Evolutionary conservation across 148 eudicot genomes (phyloP), one percentile per base, ranked within the genome.

Genomic region (Chenopodium album): DNA sequence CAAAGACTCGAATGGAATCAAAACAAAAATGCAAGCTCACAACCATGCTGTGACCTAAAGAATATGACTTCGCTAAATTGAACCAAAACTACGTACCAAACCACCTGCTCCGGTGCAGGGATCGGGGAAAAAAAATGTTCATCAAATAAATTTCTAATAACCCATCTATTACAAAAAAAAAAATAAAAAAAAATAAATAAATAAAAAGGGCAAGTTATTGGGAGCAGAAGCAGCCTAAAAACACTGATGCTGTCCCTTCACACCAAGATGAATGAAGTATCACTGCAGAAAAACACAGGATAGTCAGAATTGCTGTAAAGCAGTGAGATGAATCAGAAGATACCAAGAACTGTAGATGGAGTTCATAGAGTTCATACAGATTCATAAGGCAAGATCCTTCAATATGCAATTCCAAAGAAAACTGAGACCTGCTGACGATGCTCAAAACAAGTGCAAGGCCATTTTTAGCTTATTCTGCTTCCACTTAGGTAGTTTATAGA

Each of bases 401-500:
- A 26, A 71, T 79, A 79, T 23, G 87, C 84, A 80, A 79, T 73
- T 81, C 67, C 82, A 72, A 79, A 81, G 70, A 81, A 78, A 73
- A 28, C 20, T 29, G 54, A 4, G 23, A 64, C n/a, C 46, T 48
- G 73, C 11, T 17, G 37, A 4, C 32, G 71, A 80, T 80, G 66
- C 83, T 92, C 78, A 94, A 89, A 97, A 97, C 85, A 97, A 82
- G 9, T 88, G 90, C 82, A 94, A 88, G 34, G 93, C 88, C 94
- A 89, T 88, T 83, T 97, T 97, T 31, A 94, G 89, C 92, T 97
- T 97, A 82, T 97, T 93, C 85, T 94, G 99, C 82, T 92, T 97
- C 99, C 99, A 97, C 88, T 90, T 92, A 8, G 99, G 99, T 65
- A 90, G 87, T 90, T 92, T 92, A 67, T 97, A 88, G 90, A 97